Evolutionary conservation across 208 protist genomes (phyloP).

Genomic region (Crithidia bombi): DNA sequence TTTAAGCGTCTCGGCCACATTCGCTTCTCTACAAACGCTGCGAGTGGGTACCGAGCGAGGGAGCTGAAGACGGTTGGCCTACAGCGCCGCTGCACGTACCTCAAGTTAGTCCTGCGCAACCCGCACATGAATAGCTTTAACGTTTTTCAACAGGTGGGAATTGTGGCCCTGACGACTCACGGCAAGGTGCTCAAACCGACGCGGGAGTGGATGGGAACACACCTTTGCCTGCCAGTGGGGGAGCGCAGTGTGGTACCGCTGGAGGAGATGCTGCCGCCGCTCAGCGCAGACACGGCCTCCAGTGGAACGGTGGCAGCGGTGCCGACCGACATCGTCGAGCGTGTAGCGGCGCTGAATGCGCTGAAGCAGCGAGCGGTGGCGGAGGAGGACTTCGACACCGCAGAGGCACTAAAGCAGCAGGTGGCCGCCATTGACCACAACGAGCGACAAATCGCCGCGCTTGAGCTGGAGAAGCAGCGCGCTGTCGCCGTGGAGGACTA

Average conservation of each 20-base stretch:
- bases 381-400: conserved; percentile 90
- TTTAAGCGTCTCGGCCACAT: conserved; percentile 86
- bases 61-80: conserved; percentile 93
- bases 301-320: conserved; percentile 3
- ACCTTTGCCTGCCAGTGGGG: conserved; percentile 50
- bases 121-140: conserved; percentile 85
- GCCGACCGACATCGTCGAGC: conserved; percentile 34
- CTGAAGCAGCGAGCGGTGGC: conserved; percentile 79
- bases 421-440: conserved; percentile 50
- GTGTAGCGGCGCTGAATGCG: conserved; percentile 37
- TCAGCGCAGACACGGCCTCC: conserved; percentile 35
- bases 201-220: conserved; percentile 34
- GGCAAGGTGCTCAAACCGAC: conserved; percentile 57
- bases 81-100: conserved; percentile 63
- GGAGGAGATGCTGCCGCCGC: conserved; percentile 81
- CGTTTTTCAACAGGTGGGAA: conserved; percentile 86
- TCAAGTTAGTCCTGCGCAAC: conserved; percentile 83
- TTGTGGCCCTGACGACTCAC: conserved; percentile 80
- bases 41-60: conserved; percentile 58
- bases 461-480: conserved; percentile 74
- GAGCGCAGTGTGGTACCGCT: conserved; percentile 60
- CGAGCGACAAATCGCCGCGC: conserved; percentile 48
- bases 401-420: conserved; percentile 68
- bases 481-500: conserved; percentile 85
- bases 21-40: conserved; percentile 66